A percentile compares a stretch with the other conserved stretches of the same genome.
phyloP scores from a whole-genome alignment of 2,329 filamentous ascomycete genomes.

The Fusarium piperis region DNA sequence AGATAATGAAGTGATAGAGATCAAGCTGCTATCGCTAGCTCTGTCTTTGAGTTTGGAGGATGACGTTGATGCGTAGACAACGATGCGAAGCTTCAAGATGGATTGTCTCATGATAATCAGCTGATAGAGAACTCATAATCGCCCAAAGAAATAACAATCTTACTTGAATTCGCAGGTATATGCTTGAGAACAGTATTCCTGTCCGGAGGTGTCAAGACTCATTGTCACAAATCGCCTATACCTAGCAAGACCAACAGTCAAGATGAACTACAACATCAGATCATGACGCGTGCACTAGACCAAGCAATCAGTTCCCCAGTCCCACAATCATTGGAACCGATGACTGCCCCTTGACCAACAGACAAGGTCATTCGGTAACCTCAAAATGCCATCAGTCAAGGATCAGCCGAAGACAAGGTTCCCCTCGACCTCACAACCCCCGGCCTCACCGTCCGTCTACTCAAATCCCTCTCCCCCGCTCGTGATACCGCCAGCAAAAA shows the following conservation, averaged over 20 bases:
- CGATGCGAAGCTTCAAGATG: neutral
- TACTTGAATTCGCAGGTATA: neutral
- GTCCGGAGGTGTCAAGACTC: neutral
- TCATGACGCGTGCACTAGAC: neutral
- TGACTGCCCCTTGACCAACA: neutral
- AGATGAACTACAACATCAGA: neutral
- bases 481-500: neutral
- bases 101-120: neutral
- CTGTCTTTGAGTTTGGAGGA: neutral
- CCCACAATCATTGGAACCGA: neutral
- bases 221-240: neutral
- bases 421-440: conserved; percentile 6
- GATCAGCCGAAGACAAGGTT: conserved; percentile 7
- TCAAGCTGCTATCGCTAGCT: neutral
- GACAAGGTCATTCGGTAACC: neutral
- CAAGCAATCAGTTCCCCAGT: neutral
- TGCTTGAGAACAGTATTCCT: neutral
- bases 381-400: neutral
- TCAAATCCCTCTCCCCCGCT: neutral
- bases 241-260: neutral
- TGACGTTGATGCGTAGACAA: neutral
- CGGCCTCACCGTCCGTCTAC: neutral
- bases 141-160: neutral
- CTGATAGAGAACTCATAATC: neutral
- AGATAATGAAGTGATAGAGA: neutral